phyloP scores from a whole-genome alignment of 129 eudicot species.

The Escallonia herrerae region DNA sequence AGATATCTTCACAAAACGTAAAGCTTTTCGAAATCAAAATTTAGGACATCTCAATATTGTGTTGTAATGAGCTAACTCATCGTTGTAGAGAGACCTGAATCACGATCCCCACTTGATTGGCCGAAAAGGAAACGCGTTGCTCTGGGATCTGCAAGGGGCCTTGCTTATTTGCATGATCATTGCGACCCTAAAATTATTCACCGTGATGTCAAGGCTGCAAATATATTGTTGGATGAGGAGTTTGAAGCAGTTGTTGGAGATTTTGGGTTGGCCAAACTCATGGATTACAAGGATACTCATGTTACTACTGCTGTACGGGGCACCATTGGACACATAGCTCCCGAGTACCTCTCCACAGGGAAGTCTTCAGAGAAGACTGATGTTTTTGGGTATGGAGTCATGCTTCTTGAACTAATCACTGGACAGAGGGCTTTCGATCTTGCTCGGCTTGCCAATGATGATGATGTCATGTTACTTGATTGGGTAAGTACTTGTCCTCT shows the following conservation, averaged over 20 bases:
- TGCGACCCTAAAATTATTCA: conserved; percentile 85
- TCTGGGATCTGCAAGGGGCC: conserved; percentile 74
- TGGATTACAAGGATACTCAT: conserved; percentile 89
- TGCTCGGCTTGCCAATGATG: conserved; percentile 84
- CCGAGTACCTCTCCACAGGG: conserved; percentile 83
- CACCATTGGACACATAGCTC: conserved; percentile 89
- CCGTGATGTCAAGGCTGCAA: conserved; percentile 90
- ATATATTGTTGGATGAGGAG: conserved; percentile 84
- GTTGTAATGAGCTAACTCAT: background rate
- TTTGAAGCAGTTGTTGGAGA: conserved; percentile 92
- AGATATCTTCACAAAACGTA: too few species aligned
- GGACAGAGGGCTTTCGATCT: conserved; percentile 91
- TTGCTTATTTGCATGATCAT: conserved; percentile 85
- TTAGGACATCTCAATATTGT: background rate
- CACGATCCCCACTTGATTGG: conserved; percentile 75
- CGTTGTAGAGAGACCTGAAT: conserved; percentile 48
- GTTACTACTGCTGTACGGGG: conserved; percentile 97
- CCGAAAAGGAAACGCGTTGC: conserved; percentile 60
- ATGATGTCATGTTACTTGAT: conserved; percentile 74
- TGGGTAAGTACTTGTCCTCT: conserved; percentile 50
- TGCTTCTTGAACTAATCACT: conserved; percentile 88
- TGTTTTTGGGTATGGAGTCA: conserved; percentile 81
- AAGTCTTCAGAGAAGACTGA: conserved; percentile 83
- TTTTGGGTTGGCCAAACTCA: conserved; percentile 84
- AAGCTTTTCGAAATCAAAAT: background rate